These are phyloP conservation scores for Hortiboletus flavorubellus DNA, from an alignment of 768 basidiomycete species.

Conservation along the genomic window DNA sequence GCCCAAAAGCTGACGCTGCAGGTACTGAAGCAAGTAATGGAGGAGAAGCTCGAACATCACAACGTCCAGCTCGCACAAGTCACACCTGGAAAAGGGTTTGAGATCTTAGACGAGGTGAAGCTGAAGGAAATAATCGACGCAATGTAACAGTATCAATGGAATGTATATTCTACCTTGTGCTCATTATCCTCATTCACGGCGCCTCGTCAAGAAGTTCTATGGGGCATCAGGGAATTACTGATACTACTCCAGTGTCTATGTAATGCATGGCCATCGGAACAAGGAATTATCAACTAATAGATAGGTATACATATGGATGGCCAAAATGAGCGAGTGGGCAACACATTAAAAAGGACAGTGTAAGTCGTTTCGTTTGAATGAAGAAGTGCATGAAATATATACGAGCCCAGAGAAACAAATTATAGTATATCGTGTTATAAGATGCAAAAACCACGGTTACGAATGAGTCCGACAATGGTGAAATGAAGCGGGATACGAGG, in stretches of 20 bases:
- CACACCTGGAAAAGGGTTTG: constrained; percentile 78
- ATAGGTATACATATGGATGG: constrained; percentile 24
- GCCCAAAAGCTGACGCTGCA: constrained; percentile 83
- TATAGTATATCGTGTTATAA: constrained; percentile 17
- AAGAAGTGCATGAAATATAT: constrained; percentile 14
- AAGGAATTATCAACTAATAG: constrained; percentile 15
- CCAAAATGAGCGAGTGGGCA: neutral
- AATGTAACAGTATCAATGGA: constrained; percentile 48
- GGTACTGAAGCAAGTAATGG: constrained; percentile 99
- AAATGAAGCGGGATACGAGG: constrained; percentile 1
- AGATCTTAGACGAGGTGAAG: constrained; percentile 77
- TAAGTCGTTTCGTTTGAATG: constrained; percentile 8
- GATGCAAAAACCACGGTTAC: constrained; percentile 10
- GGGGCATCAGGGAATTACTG: neutral
- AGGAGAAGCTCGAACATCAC: constrained; percentile 98
- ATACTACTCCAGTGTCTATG: constrained; percentile 1
- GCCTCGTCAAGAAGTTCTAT: no score
- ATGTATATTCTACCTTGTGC: constrained; percentile 14
- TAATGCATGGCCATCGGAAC: constrained; percentile 1
- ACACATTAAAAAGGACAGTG: constrained; percentile 13
- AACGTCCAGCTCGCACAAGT: constrained; percentile 98
- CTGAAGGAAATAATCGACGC: constrained; percentile 83
- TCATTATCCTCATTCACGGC: neutral
- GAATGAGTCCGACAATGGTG: constrained; percentile 9
- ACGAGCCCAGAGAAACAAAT: constrained; percentile 9